Evolutionary conservation across 306 rosid genomes (phyloP), one percentile per base, ranked within the genome.

Genomic region (Cicer chorassanicum): DNA sequence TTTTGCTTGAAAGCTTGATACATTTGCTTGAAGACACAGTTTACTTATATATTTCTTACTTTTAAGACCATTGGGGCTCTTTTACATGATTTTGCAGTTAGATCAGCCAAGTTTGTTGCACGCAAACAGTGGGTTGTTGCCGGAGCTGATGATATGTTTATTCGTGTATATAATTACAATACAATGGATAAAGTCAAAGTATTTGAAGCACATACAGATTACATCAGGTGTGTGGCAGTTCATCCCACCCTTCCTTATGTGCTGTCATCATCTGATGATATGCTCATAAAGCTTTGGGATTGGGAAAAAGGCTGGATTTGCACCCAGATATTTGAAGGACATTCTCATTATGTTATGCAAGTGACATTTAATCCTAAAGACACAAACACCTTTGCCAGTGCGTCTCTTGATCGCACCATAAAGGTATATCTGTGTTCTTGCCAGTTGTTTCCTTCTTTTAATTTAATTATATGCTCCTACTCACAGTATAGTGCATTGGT

Each of bases 271-370:
- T 94, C 98, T 72, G 98, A 94, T 90, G 98, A 94, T 77, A 94
- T 94, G 98, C 97, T 94, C 82, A 91, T 94, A 76, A 94, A 92
- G 86, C 97, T 94, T 14, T 94, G 99, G 99, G 97, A 94, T 87
- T 94, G 97, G 99, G 96, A 90, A 66, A 94, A 94, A 82, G 96
- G 97, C 75, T 94, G 99, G 99, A 73, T 85, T 55, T 94, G 99
- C 79, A 92, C 97, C 82, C 99, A 94, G 85, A 94, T 94, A 86
- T 94, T 92, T 82, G 99, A 94, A 85, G 99, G 99, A 65, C 99
- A 94, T 83, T 94, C 99, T 43, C 99, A 94, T 88, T 94, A 94
- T 85, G 98, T 94, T 81, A 94, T 94, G 99, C 99, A 94, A 94
- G 99, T 94, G 71, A 90, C 99, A 60, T 94, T 94, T 80, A 94